These are phyloP conservation scores for Botryotinia globosa DNA, from an alignment of 2,329 filamentous ascomycete species.

Conservation along the genomic window DNA sequence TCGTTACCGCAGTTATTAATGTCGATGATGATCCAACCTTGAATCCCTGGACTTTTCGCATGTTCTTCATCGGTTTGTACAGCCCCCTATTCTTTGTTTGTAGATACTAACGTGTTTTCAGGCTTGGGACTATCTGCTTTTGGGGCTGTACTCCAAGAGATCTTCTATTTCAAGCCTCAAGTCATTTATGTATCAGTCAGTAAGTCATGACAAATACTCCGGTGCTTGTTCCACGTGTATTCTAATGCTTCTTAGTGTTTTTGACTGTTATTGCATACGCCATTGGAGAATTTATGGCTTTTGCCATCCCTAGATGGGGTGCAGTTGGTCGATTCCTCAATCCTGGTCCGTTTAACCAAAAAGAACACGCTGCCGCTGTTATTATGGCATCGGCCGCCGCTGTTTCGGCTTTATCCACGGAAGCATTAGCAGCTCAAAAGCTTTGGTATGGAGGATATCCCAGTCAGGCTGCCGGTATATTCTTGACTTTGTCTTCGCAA, in stretches of 20 bases:
- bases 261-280: slow-evolving; percentile 45
- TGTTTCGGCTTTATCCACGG: slow-evolving; percentile 58
- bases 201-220: background rate
- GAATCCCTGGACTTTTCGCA: slow-evolving; percentile 41
- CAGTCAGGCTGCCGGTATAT: slow-evolving; percentile 42
- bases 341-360: slow-evolving; percentile 65
- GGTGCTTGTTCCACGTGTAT: background rate
- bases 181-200: slow-evolving; percentile 43
- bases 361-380: slow-evolving; percentile 65
- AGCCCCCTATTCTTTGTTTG: background rate
- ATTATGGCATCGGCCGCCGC: slow-evolving; percentile 46
- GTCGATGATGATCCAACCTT: slow-evolving; percentile 29
- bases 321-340: slow-evolving; percentile 53
- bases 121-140: slow-evolving; percentile 40
- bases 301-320: slow-evolving; percentile 39
- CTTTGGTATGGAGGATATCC: slow-evolving; percentile 48
- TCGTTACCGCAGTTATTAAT: slow-evolving; percentile 22
- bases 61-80: slow-evolving; percentile 40
- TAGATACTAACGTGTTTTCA: slow-evolving; percentile 17
- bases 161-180: slow-evolving; percentile 50
- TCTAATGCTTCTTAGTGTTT: slow-evolving; percentile 37
- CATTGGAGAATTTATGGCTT: slow-evolving; percentile 40
- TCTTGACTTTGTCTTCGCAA: slow-evolving; percentile 59
- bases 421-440: slow-evolving; percentile 67
- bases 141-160: slow-evolving; percentile 43